phyloP scores from a whole-genome alignment of 2,329 filamentous ascomycete genomes.

The Zymoseptoria crescenta region DNA sequence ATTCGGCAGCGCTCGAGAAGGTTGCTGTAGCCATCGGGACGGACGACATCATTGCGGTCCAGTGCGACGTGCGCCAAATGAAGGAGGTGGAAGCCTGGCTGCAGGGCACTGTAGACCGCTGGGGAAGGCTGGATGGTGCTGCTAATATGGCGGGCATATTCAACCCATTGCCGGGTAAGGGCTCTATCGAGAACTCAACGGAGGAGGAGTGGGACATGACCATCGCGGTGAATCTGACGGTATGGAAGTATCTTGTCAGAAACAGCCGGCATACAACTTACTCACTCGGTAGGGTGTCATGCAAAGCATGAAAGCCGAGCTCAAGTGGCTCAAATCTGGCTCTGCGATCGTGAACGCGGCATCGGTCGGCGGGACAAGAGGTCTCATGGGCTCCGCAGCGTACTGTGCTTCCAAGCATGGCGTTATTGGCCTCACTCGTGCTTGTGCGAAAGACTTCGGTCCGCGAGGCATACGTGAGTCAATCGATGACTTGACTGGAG shows the following conservation, averaged over 20 bases:
- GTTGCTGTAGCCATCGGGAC: conserved; percentile 13
- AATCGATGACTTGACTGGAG: background rate
- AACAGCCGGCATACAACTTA: background rate
- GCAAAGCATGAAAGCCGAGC: conserved; percentile 41
- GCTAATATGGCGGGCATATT: conserved; percentile 35
- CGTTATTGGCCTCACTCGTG: conserved; percentile 18
- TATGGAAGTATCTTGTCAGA: background rate
- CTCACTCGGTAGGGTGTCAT: conserved; percentile 33
- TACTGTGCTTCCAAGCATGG: conserved; percentile 18
- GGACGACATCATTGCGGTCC: conserved; percentile 1
- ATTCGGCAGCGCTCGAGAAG: conserved; percentile 28
- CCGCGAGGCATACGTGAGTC: conserved; percentile 10
- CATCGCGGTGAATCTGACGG: conserved; percentile 21
- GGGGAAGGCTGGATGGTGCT: conserved; percentile 31
- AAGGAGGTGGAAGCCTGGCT: conserved; percentile 24
- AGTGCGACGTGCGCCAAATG: conserved; percentile 21
- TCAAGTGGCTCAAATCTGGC: conserved; percentile 37
- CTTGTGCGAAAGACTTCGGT: conserved; percentile 15
- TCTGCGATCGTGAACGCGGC: conserved; percentile 51
- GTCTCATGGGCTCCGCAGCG: conserved; percentile 4
- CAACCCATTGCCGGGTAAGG: background rate
- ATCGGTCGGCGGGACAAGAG: conserved; percentile 34
- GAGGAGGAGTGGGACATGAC: conserved; percentile 26
- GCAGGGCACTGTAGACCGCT: conserved; percentile 23
- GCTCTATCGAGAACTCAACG: conserved; percentile 13